These are phyloP conservation scores for Rhamnella rubrinervis DNA, from an alignment of 331 rosid genomes.

Conservation along the genomic window DNA sequence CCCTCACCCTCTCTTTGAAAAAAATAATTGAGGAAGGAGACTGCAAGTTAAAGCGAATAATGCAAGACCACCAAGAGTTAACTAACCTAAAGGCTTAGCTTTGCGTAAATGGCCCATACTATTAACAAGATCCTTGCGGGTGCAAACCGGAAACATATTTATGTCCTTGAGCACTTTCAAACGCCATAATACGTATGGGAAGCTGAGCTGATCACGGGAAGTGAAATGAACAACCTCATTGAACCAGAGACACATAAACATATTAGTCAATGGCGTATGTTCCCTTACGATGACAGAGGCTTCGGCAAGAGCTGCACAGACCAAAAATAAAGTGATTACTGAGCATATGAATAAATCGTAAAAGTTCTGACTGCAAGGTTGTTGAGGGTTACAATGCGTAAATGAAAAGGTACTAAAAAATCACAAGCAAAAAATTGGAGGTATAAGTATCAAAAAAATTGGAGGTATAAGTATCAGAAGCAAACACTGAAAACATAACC, in stretches of 20 bases:
- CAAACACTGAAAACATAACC: background rate
- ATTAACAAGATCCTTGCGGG: slow-evolving; percentile 95
- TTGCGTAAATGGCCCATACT: slow-evolving; percentile 96
- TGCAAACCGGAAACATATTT: slow-evolving; percentile 84
- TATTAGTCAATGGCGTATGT: slow-evolving; percentile 64
- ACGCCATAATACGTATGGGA: slow-evolving; percentile 93
- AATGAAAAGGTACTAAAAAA: background rate
- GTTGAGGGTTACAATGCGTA: background rate
- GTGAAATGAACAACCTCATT: slow-evolving; percentile 93
- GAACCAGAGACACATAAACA: slow-evolving; percentile 91
- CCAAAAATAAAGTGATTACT: slow-evolving; percentile 21
- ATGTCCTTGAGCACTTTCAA: slow-evolving; percentile 60
- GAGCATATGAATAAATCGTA: slow-evolving; percentile 3
- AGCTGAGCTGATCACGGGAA: slow-evolving; percentile 95
- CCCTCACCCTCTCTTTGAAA: too few species aligned
- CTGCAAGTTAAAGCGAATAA: background rate
- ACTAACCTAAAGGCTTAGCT: slow-evolving; percentile 77
- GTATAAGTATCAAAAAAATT: background rate
- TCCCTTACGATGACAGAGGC: slow-evolving; percentile 89
- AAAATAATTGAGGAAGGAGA: too few species aligned
- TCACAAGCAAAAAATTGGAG: background rate
- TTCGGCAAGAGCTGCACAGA: slow-evolving; percentile 74
- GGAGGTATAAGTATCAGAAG: background rate
- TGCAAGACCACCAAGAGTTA: background rate
- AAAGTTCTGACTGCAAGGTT: background rate